These are phyloP conservation scores for Vitis hybrid DNA, from an alignment of 177 flowering plant species.

Conservation along the genomic window DNA sequence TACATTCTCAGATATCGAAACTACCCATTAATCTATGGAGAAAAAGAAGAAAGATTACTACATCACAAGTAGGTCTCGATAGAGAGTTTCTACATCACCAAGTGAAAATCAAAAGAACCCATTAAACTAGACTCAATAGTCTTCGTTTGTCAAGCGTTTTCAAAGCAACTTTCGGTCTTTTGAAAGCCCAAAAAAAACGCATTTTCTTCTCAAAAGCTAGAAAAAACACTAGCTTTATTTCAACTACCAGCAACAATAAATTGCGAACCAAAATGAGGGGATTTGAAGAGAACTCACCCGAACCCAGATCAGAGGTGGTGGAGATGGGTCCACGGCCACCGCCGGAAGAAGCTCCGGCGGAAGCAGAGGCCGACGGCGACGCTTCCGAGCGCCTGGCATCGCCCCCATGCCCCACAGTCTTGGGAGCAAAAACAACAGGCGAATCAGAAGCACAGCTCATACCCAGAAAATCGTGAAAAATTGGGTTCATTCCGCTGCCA, in stretches of 20 bases:
- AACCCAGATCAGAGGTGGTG: constrained; percentile 58
- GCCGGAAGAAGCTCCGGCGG: constrained; percentile 40
- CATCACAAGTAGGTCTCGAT: too few species aligned
- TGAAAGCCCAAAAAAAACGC: neutral
- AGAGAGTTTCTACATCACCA: neutral
- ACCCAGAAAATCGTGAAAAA: constrained; percentile 74
- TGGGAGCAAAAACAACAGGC: constrained; percentile 18
- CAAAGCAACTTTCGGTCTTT: too few species aligned
- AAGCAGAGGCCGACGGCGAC: constrained; percentile 37
- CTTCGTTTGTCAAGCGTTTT: too few species aligned
- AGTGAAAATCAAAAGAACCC: neutral
- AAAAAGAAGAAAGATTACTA: too few species aligned
- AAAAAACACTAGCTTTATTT: neutral
- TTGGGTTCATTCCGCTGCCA: constrained; percentile 16
- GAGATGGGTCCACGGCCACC: constrained; percentile 41
- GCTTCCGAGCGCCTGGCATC: constrained; percentile 33
- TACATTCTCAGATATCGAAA: neutral
- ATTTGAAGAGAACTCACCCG: constrained; percentile 36
- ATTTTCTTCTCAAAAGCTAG: neutral
- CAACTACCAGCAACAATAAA: neutral
- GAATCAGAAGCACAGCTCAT: constrained; percentile 33
- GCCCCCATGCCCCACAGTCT: constrained; percentile 9
- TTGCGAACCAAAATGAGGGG: neutral
- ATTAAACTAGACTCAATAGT: neutral
- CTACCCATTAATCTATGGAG: too few species aligned